Evolutionary conservation across 352 stramenopile genomes (phyloP).

Genomic region (Globisporangium takayamanum): DNA sequence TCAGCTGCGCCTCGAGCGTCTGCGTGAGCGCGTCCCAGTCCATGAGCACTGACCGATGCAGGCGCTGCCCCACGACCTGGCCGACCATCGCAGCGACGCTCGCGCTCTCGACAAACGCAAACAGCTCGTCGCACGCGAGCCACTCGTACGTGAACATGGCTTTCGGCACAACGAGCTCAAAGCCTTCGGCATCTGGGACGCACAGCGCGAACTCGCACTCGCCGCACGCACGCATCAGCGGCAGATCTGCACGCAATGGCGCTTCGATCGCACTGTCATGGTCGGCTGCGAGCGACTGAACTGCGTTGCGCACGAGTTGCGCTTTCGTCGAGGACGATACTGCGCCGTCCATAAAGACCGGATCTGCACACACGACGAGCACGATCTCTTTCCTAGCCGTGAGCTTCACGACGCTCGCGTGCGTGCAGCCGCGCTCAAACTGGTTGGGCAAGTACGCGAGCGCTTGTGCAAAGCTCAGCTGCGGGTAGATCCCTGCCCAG

Average conservation of each 20-base stretch:
- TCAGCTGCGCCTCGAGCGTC: conserved; percentile 4
- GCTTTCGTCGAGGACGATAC: conserved; percentile 7
- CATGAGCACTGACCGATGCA: conserved; percentile 7
- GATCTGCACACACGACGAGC: conserved; percentile 5
- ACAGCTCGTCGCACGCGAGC: conserved; percentile 13
- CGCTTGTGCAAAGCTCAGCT: conserved; percentile 19
- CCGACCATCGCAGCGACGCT: conserved; percentile 8
- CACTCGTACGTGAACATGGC: conserved; percentile 17
- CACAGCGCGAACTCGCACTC: conserved; percentile 11
- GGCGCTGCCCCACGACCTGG: conserved; percentile 3
- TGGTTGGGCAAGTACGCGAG: conserved; percentile 23
- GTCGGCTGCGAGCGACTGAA: conserved; percentile 1
- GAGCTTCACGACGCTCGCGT: conserved; percentile 13
- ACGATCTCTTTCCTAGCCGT: conserved; percentile 1
- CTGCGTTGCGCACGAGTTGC: conserved; percentile 5
- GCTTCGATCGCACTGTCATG: neutral
- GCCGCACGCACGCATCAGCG: conserved; percentile 11
- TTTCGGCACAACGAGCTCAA: conserved; percentile 15
- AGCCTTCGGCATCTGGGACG: conserved; percentile 13
- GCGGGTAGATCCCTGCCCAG: conserved; percentile 23
- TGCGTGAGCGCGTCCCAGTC: conserved; percentile 3
- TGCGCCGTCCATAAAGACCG: conserved; percentile 7
- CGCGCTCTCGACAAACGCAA: conserved; percentile 15
- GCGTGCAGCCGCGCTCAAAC: conserved; percentile 15
- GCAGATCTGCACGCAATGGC: neutral